phyloP scores from a whole-genome alignment of 2,329 filamentous ascomycete genomes.

The Exophiala calicioides region DNA sequence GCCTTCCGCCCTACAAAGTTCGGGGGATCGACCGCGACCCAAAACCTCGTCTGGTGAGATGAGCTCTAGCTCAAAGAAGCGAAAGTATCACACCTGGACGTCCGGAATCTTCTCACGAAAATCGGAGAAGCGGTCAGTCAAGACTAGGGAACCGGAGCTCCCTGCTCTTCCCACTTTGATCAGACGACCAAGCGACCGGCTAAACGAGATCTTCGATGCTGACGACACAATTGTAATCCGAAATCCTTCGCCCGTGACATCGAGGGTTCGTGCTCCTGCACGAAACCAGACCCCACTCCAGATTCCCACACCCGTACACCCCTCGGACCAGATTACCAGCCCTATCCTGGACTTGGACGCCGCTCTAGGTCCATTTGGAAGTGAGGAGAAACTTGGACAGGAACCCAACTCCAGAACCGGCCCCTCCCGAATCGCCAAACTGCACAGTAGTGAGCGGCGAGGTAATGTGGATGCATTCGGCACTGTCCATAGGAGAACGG shows the following conservation, averaged over 20 bases:
- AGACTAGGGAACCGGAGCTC: constrained; percentile 43
- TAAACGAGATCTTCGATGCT: constrained; percentile 51
- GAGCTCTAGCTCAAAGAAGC: constrained; percentile 58
- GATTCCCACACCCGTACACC: constrained; percentile 2
- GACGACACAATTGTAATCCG: constrained; percentile 52
- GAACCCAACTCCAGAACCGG: constrained; percentile 26
- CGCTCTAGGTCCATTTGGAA: constrained; percentile 88
- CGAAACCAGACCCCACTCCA: constrained; percentile 6
- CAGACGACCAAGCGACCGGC: constrained; percentile 42
- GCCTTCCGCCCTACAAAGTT: constrained; percentile 2
- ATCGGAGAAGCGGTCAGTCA: constrained; percentile 47
- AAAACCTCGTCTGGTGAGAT: constrained; percentile 36
- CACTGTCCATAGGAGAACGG: constrained; percentile 46
- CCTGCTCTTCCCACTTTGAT: constrained; percentile 47
- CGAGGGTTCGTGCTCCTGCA: constrained; percentile 14
- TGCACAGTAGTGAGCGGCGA: constrained; percentile 55
- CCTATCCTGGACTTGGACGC: constrained; percentile 93
- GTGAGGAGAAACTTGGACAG: constrained; percentile 49
- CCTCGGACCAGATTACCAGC: constrained; percentile 66
- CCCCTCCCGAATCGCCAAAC: constrained; percentile 44
- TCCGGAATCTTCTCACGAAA: constrained; percentile 54
- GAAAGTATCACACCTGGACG: constrained; percentile 70
- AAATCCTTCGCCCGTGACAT: constrained; percentile 36
- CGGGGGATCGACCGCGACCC: constrained; percentile 28
- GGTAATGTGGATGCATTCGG: constrained; percentile 36